Conservation (phyloP, 495 filamentous ascomycete species). For the Mycothermus thermophilus region DNA sequence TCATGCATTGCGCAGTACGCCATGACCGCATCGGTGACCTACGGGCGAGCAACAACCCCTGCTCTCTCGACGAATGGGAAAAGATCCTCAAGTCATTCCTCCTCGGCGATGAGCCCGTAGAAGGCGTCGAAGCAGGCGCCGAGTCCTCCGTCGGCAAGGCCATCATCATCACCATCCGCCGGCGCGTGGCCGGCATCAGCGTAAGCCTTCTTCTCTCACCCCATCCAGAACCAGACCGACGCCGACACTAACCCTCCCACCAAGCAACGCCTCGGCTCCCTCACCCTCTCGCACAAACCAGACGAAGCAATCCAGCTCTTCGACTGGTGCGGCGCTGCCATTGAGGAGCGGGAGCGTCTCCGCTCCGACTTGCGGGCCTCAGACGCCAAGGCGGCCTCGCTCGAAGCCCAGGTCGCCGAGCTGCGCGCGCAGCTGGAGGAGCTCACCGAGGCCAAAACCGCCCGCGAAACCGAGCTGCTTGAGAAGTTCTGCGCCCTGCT, state of each 20-base stretch:
- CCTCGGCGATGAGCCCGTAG: conserved; percentile 19
- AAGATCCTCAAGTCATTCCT: conserved; percentile 26
- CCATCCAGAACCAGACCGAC: background rate
- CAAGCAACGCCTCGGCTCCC: conserved; percentile 56
- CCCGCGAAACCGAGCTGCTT: conserved; percentile 56
- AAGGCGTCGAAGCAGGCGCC: conserved; percentile 30
- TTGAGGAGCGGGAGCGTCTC: conserved; percentile 17
- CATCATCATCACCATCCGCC: conserved; percentile 28
- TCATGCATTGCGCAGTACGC: conserved; percentile 15
- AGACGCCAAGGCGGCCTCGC: conserved; percentile 32
- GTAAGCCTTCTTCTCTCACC: conserved; percentile 14
- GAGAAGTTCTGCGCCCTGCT: conserved; percentile 57
- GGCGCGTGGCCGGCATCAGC: conserved; percentile 34
- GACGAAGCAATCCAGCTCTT: conserved; percentile 55
- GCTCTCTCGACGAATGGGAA: conserved; percentile 32
- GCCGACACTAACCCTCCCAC: conserved; percentile 5
- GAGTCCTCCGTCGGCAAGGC: conserved; percentile 21
- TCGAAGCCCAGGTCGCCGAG: conserved; percentile 30
- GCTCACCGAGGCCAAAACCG: conserved; percentile 48
- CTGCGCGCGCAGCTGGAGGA: conserved; percentile 49
- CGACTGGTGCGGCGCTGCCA: conserved; percentile 49
- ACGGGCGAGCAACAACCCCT: conserved; percentile 17
- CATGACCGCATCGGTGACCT: conserved; percentile 20
- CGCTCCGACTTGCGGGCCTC: conserved; percentile 28
- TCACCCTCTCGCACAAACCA: conserved; percentile 47